phyloP scores from a whole-genome alignment of 345 rosid species.

The Brassica juncea region DNA sequence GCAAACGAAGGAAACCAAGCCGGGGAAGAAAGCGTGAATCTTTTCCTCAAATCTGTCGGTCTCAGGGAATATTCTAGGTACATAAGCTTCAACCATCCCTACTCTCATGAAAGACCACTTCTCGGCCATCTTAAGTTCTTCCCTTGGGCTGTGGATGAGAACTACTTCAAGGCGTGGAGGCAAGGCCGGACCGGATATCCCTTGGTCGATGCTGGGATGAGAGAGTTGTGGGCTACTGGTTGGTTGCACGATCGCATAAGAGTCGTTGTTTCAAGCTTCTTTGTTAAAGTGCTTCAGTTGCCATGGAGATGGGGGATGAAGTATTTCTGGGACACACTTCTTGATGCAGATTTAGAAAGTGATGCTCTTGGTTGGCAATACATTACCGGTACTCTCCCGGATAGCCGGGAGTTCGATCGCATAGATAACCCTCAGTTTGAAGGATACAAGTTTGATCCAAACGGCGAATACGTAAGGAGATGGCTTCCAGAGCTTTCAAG shows the following conservation, averaged over 20 bases:
- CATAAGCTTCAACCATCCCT: slow-evolving; percentile 92
- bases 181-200: slow-evolving; percentile 99
- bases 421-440: slow-evolving; percentile 96
- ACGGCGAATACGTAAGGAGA: slow-evolving; percentile 92
- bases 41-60: slow-evolving; percentile 95
- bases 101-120: slow-evolving; percentile 88
- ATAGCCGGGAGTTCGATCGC: slow-evolving; percentile 85
- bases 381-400: slow-evolving; percentile 92
- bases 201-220: slow-evolving; percentile 97
- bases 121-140: slow-evolving; percentile 94
- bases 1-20: slow-evolving; percentile 90
- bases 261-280: slow-evolving; percentile 96
- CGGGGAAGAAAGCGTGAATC: slow-evolving; percentile 91
- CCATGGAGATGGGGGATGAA: slow-evolving; percentile 99
- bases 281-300: slow-evolving; percentile 92
- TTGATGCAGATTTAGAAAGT: slow-evolving; percentile 95
- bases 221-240: slow-evolving; percentile 98
- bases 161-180: slow-evolving; percentile 96
- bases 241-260: slow-evolving; percentile 97
- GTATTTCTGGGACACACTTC: slow-evolving; percentile 97
- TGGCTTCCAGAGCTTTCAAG: slow-evolving; percentile 99
- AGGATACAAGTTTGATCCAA: slow-evolving; percentile 89
- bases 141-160: slow-evolving; percentile 87
- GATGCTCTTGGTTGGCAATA: slow-evolving; percentile 99
- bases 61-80: slow-evolving; percentile 93